Evolutionary conservation across 805 yeast species (phyloP).

Genomic region (Yarrowia bubula): DNA sequence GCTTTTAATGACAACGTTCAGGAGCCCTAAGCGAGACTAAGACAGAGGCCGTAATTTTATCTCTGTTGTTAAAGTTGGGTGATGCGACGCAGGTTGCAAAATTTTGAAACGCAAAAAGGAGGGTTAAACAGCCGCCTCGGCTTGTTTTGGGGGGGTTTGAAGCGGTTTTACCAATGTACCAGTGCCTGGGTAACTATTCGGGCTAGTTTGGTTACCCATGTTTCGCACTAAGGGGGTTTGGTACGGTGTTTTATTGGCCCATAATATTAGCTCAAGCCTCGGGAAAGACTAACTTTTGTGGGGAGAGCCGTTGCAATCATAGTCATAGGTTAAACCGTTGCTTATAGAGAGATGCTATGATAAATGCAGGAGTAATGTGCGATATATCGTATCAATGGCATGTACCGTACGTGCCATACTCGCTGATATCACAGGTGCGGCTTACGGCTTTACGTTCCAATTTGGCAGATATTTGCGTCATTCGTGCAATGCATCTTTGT

Average conservation of each 20-base stretch:
- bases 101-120: neutral
- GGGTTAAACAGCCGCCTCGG: no score
- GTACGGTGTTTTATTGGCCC: neutral
- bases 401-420: no score
- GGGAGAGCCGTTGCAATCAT: neutral
- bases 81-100: conserved; percentile 2
- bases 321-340: neutral
- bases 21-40: neutral
- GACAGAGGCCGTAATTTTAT: neutral
- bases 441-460: neutral
- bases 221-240: no score
- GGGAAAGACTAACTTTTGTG: conserved; percentile 1
- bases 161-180: no score
- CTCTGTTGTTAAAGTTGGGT: neutral
- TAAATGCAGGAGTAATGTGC: neutral
- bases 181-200: no score
- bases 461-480: conserved; percentile 7
- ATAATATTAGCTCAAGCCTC: neutral
- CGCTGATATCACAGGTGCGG: no score
- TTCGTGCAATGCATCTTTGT: neutral
- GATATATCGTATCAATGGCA: no score
- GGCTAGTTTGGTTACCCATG: no score
- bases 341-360: neutral
- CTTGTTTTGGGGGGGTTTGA: no score
- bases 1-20: neutral